phyloP scores from a whole-genome alignment of 495 filamentous ascomycete genomes.

The Penicillium atrosanguineum region DNA sequence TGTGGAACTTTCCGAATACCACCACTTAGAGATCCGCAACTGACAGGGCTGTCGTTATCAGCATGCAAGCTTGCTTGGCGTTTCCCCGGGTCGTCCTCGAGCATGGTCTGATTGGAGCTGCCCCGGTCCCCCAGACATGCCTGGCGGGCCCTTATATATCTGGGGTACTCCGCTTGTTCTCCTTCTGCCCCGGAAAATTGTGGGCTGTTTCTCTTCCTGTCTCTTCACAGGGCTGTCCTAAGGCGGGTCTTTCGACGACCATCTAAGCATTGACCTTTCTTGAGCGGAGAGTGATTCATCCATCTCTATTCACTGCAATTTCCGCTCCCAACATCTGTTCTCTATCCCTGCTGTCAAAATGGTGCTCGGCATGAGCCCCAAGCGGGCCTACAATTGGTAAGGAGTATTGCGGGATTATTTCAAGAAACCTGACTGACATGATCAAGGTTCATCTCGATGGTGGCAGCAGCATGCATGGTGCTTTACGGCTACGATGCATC shows the following conservation, averaged over 20 bases:
- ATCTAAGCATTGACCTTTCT: background rate
- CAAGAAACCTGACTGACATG: background rate
- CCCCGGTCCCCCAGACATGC: background rate
- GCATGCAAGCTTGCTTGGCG: constrained; percentile 22
- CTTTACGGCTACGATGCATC: constrained; percentile 67
- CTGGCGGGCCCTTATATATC: constrained; percentile 19
- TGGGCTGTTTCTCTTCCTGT: background rate
- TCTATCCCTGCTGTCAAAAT: constrained; percentile 14
- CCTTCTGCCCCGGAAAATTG: constrained; percentile 1
- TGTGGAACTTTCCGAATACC: constrained; percentile 20
- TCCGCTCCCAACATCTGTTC: background rate
- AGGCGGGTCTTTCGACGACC: background rate
- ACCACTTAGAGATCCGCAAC: constrained; percentile 31
- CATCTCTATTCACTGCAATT: background rate
- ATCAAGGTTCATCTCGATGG: constrained; percentile 57
- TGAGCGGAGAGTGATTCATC: background rate
- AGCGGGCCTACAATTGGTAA: constrained; percentile 42
- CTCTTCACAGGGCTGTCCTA: constrained; percentile 1
- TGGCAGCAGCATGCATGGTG: constrained; percentile 65
- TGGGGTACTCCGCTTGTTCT: constrained; percentile 11
- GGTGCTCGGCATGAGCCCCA: constrained; percentile 23
- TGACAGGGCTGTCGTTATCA: constrained; percentile 15
- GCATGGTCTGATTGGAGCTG: constrained; percentile 14
- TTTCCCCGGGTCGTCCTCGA: constrained; percentile 12
- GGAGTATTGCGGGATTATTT: background rate